Base-by-base conservation (phyloP, 768 basidiomycete genomes). In the Lentinula lateritia region DNA sequence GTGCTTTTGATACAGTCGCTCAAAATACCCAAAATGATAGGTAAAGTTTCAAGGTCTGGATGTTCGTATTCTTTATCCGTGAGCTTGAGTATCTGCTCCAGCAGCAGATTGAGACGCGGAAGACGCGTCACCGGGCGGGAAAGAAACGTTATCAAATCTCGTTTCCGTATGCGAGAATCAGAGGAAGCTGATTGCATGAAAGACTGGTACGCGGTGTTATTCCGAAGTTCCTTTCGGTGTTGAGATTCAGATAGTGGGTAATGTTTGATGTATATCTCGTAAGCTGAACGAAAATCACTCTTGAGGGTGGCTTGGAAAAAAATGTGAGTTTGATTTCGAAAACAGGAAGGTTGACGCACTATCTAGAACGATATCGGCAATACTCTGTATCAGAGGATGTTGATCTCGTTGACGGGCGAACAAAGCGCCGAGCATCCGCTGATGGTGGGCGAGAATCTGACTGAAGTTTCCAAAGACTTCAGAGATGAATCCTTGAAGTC, bases 41-140 rank as follows among this genome's bases (percentile, higher is more conserved):
- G 92, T 6, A 95, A 78, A 3, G 82, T 84, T 62, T 94, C 90
- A 48, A 83, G 69, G 71, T 96, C 94, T 0, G 88, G 87, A 69
- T 94, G 92, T n/a, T 85, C 84, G 20, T 76, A 60, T n/a, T 86
- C 83, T 20, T 77, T 77, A 41, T 82, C 81, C 0, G 89, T 90
- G 43, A 83, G 70, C 67, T 91, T 88, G 59, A 84, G 72, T 10
- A 89, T 79, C 55, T 87, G 83, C 64, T 90, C 86, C 10, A 96
- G 76, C 1, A 93, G 75, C 10, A 96, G 82, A 46, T 83, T 83
- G 1, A 95, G 77, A 32, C 94, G 82, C 6, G 92, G 93, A 28
- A 96, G 82, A n/a, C 93, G 87, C 4, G 92, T 94, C 35, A 95
- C 88, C 0, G 94, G 93, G 5, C 94, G 82, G 12, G 90, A 92